phyloP scores from a whole-genome alignment of 1,284 basidiomycete species.

The Malassezia slooffiae region DNA sequence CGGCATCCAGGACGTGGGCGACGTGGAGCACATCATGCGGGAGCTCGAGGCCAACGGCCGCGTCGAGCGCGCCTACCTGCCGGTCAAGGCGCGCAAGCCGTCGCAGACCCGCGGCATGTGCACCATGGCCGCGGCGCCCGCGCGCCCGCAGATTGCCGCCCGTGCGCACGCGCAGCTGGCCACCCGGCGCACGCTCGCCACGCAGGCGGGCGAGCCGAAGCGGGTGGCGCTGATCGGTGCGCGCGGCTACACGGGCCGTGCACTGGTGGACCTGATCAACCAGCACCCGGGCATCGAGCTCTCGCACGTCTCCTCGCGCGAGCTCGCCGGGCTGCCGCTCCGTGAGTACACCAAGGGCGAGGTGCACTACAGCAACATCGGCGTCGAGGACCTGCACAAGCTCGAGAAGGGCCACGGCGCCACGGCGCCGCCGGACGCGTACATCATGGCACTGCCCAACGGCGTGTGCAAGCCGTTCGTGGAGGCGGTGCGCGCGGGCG shows the following conservation, averaged over 20 bases:
- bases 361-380: conserved; percentile 51
- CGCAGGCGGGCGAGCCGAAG: conserved; percentile 51
- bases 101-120: conserved; percentile 37
- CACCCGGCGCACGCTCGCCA: conserved; percentile 53
- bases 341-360: conserved; percentile 62
- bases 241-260: conserved; percentile 87
- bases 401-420: conserved; percentile 38
- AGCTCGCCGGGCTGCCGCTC: conserved; percentile 73
- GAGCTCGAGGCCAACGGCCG: conserved; percentile 81
- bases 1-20: conserved; percentile 78
- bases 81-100: conserved; percentile 70
- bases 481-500: conserved; percentile 72
- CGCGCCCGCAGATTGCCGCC: conserved; percentile 3
- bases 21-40: conserved; percentile 61
- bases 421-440: conserved; percentile 42
- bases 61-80: conserved; percentile 76
- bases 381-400: conserved; percentile 40
- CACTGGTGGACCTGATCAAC: conserved; percentile 73
- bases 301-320: conserved; percentile 88
- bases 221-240: conserved; percentile 91
- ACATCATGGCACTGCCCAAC: conserved; percentile 88
- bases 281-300: conserved; percentile 75
- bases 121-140: conserved; percentile 52
- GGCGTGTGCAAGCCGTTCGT: conserved; percentile 95
- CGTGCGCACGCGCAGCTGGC: conserved; percentile 56